A percentile compares a stretch with the other conserved stretches of the same genome.
Conservation (phyloP, 148 eudicot species). For the Nepenthes mirabilis region DNA sequence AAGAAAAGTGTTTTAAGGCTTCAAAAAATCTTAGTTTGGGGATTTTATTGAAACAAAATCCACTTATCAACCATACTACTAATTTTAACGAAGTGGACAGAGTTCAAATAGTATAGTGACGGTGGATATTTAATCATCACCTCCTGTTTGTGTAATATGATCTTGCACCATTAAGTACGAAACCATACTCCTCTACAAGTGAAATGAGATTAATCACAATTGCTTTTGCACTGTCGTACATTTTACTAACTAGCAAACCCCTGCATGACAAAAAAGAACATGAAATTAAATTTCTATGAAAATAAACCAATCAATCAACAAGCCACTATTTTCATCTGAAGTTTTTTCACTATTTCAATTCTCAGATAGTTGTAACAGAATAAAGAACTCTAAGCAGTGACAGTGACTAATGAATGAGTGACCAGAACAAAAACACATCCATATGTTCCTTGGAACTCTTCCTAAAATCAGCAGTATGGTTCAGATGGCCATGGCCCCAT, state of each 20-base stretch:
- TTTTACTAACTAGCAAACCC: slow-evolving; percentile 82
- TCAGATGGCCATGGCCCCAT: no score
- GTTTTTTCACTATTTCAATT: no score
- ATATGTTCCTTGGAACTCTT: no score
- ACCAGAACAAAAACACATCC: no score
- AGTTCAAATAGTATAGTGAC: neutral
- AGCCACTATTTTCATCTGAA: slow-evolving; percentile 5
- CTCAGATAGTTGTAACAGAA: no score
- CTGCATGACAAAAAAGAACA: slow-evolving; percentile 26
- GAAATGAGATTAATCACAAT: slow-evolving; percentile 75
- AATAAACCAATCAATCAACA: neutral
- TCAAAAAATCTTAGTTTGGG: no score
- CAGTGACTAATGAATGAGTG: no score
- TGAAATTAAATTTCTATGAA: slow-evolving; percentile 2
- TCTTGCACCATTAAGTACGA: slow-evolving; percentile 90
- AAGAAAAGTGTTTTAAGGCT: neutral
- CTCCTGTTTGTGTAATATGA: slow-evolving; percentile 86
- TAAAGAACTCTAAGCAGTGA: no score
- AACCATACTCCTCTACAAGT: slow-evolving; percentile 59
- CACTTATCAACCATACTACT: no score
- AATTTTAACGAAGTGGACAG: no score
- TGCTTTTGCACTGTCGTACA: slow-evolving; percentile 84
- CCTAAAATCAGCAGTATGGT: no score
- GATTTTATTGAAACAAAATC: no score
- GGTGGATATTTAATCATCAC: slow-evolving; percentile 16